phyloP scores from a whole-genome alignment of 73 alveolate genomes.

The Urostyla sp. region DNA sequence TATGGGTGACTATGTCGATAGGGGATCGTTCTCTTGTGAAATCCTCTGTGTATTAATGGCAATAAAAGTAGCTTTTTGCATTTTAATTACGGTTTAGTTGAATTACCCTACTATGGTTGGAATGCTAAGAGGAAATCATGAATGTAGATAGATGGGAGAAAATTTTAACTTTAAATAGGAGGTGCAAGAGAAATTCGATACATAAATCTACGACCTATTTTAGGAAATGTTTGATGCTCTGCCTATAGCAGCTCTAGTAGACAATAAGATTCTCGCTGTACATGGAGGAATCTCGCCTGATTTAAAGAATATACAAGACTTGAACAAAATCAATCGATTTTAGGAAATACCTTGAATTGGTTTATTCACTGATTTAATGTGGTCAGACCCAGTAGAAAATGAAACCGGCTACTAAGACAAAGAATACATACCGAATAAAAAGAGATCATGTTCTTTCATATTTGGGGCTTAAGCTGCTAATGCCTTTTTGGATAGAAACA shows the following conservation, averaged over 20 bases:
- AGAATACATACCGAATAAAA: conserved; percentile 16
- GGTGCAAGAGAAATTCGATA: conserved; percentile 66
- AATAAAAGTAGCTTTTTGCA: conserved; percentile 16
- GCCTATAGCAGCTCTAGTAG: conserved; percentile 88
- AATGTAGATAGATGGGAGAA: conserved; percentile 79
- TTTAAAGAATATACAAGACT: conserved; percentile 23
- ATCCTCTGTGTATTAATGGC: conserved; percentile 73
- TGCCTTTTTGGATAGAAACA: conserved; percentile 33
- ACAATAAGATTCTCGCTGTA: conserved; percentile 70
- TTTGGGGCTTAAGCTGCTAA: conserved; percentile 59
- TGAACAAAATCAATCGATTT: conserved; percentile 56
- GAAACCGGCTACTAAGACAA: conserved; percentile 25
- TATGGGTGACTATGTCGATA: conserved; percentile 87
- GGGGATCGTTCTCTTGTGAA: conserved; percentile 83
- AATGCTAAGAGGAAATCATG: conserved; percentile 82
- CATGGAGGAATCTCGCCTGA: conserved; percentile 81
- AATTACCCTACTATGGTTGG: conserved; percentile 62
- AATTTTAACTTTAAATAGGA: conserved; percentile 79
- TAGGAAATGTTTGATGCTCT: conserved; percentile 84
- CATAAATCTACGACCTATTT: conserved; percentile 62
- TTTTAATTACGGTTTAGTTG: conserved; percentile 21
- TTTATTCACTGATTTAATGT: conserved; percentile 68
- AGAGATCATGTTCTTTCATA: conserved; percentile 37
- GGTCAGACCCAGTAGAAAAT: conserved; percentile 79
- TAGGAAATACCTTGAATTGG: conserved; percentile 71